Evolutionary conservation across 2,329 filamentous ascomycete species (phyloP).

Genomic region (Cordyceps cateniannulata): DNA sequence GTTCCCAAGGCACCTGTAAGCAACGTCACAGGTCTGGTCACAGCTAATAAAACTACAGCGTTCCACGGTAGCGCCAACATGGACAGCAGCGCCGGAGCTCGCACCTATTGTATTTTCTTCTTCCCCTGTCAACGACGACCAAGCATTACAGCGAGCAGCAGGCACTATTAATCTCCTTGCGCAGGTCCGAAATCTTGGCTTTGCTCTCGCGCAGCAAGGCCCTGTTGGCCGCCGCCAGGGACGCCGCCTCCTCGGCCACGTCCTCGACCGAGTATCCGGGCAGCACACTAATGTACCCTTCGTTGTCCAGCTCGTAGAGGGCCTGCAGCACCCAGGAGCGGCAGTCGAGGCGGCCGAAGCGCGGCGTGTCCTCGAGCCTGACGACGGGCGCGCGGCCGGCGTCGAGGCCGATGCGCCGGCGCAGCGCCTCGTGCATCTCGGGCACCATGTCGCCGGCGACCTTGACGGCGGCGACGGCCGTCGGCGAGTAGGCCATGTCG

Average conservation of each 20-base stretch:
- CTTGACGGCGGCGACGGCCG: slow-evolving; percentile 5
- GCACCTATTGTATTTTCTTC: not conserved
- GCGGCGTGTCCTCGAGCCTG: slow-evolving; percentile 2
- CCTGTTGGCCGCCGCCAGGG: slow-evolving; percentile 2
- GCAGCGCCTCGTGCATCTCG: slow-evolving; percentile 10
- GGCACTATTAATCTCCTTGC: slow-evolving; percentile 2
- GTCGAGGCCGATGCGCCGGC: not conserved
- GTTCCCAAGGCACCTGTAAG: not conserved
- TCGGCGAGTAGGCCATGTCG: not conserved
- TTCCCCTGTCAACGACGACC: not conserved
- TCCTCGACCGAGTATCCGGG: slow-evolving; percentile 5
- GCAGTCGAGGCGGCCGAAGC: slow-evolving; percentile 11
- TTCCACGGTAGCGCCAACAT: not conserved
- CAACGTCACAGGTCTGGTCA: not conserved
- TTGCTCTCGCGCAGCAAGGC: not conserved
- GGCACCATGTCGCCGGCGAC: slow-evolving; percentile 4
- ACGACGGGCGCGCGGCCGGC: not conserved
- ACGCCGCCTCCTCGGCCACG: slow-evolving; percentile 1
- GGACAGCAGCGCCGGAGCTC: not conserved
- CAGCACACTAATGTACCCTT: slow-evolving; percentile 15
- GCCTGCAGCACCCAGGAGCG: slow-evolving; percentile 14
- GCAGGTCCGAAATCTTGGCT: not conserved
- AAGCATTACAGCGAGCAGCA: not conserved
- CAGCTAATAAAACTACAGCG: not conserved
- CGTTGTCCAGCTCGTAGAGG: slow-evolving; percentile 14